phyloP scores from a whole-genome alignment of 495 filamentous ascomycete species.

The Glarea lozoyensis region DNA sequence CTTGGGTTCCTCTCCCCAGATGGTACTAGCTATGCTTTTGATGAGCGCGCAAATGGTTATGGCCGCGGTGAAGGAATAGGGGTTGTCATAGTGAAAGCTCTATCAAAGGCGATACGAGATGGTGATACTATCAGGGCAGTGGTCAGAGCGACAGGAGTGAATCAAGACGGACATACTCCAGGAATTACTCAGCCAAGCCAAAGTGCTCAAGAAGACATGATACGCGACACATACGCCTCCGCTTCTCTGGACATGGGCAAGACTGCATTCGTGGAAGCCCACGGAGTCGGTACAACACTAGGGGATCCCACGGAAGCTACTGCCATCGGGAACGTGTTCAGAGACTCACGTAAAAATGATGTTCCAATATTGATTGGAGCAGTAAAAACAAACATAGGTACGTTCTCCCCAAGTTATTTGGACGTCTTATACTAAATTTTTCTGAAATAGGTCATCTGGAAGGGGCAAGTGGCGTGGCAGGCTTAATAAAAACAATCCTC shows the following conservation, averaged over 20 bases:
- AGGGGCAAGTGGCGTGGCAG: conserved; percentile 46
- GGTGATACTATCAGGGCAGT: conserved; percentile 52
- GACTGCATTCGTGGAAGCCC: conserved; percentile 18
- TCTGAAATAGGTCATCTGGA: conserved; percentile 54
- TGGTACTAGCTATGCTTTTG: conserved; percentile 50
- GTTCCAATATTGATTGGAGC: conserved; percentile 39
- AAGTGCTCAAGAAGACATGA: conserved; percentile 46
- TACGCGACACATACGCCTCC: conserved; percentile 39
- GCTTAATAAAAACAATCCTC: conserved; percentile 45
- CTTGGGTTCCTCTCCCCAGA: conserved; percentile 27
- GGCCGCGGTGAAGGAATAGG: conserved; percentile 54
- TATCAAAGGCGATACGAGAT: conserved; percentile 43
- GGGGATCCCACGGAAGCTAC: conserved; percentile 54
- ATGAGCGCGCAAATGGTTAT: conserved; percentile 53
- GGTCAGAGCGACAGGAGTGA: conserved; percentile 48
- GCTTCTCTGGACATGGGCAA: conserved; percentile 31
- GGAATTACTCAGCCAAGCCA: conserved; percentile 49
- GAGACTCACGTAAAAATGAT: conserved; percentile 22
- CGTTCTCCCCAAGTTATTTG: neutral
- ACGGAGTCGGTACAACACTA: conserved; percentile 21
- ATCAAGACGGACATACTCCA: conserved; percentile 49
- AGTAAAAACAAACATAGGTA: neutral
- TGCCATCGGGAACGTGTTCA: conserved; percentile 44
- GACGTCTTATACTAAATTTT: too few relatives aligned
- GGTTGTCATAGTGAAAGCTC: conserved; percentile 49